A percentile compares a stretch with the other conserved stretches of the same genome.
phyloP scores from a whole-genome alignment of 192 early-diverging fungal genomes.

The Podochytrium sp. region DNA sequence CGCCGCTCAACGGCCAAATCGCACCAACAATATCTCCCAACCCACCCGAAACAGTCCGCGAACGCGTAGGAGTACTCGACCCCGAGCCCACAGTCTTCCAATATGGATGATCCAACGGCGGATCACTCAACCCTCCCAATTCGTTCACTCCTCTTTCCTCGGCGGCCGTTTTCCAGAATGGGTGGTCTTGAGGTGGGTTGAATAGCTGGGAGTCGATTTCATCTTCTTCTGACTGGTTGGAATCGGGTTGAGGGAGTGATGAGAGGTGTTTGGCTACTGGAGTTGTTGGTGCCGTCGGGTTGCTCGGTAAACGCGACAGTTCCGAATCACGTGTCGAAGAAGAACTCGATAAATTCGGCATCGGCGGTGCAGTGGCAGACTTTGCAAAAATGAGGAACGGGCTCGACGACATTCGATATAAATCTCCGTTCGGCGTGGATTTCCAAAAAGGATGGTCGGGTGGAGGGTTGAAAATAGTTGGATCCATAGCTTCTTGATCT shows the following conservation, averaged over 20 bases:
- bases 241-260: not conserved
- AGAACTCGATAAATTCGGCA: not conserved
- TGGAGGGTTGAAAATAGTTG: not conserved
- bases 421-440: not conserved
- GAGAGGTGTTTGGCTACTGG: not conserved
- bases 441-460: slow-evolving; percentile 20
- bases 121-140: too few species aligned
- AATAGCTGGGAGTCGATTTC: not conserved
- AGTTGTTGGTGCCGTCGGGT: too few species aligned
- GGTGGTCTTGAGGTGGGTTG: slow-evolving; percentile 6
- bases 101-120: too few species aligned
- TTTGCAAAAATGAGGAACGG: too few species aligned
- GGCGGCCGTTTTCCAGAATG: slow-evolving; percentile 10
- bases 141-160: too few species aligned
- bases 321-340: too few species aligned
- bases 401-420: too few species aligned
- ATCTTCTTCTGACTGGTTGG: not conserved
- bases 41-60: not conserved
- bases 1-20: not conserved
- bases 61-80: not conserved
- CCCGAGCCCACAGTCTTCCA: too few species aligned
- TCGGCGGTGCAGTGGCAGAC: too few species aligned
- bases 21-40: not conserved
- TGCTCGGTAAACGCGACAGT: too few species aligned
- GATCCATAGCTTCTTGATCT: not conserved